Evolutionary conservation across 2,329 filamentous ascomycete genomes (phyloP).

Genomic region (Fusarium phyllophilum): DNA sequence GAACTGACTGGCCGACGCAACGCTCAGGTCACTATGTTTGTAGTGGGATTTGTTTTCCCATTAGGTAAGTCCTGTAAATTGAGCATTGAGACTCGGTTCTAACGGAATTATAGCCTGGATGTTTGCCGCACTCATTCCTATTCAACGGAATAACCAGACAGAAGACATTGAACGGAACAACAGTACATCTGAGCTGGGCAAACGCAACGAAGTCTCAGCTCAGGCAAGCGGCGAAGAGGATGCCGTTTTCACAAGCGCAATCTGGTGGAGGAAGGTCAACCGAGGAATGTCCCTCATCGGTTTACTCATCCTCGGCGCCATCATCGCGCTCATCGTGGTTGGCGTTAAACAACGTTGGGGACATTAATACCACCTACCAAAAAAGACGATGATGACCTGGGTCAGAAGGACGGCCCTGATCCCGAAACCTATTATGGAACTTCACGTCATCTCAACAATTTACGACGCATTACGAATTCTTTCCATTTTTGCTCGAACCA

Average conservation of each 20-base stretch:
- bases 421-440: conserved; percentile 20
- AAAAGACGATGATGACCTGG: conserved; percentile 34
- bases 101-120: conserved; percentile 72
- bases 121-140: conserved; percentile 77
- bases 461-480: conserved; percentile 42
- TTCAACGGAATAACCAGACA: conserved; percentile 67
- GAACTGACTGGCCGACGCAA: conserved; percentile 74
- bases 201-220: conserved; percentile 50
- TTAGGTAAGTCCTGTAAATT: conserved; percentile 63
- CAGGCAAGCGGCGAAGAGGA: conserved; percentile 54
- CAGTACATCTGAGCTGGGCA: conserved; percentile 53
- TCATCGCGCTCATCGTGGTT: conserved; percentile 62
- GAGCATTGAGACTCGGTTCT: conserved; percentile 1
- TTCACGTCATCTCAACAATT: conserved; percentile 42
- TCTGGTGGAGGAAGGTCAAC: conserved; percentile 70
- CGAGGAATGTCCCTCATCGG: conserved; percentile 67
- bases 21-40: conserved; percentile 78
- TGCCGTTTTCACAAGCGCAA: conserved; percentile 60
- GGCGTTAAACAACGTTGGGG: conserved; percentile 63
- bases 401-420: conserved; percentile 1
- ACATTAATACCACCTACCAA: conserved; percentile 27
- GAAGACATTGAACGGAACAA: conserved; percentile 62
- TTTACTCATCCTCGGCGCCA: conserved; percentile 62
- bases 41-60: conserved; percentile 80
- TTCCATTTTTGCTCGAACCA: conserved; percentile 30